Conservation (phyloP, 2,329 filamentous ascomycete species). For the Alternaria triticina region DNA sequence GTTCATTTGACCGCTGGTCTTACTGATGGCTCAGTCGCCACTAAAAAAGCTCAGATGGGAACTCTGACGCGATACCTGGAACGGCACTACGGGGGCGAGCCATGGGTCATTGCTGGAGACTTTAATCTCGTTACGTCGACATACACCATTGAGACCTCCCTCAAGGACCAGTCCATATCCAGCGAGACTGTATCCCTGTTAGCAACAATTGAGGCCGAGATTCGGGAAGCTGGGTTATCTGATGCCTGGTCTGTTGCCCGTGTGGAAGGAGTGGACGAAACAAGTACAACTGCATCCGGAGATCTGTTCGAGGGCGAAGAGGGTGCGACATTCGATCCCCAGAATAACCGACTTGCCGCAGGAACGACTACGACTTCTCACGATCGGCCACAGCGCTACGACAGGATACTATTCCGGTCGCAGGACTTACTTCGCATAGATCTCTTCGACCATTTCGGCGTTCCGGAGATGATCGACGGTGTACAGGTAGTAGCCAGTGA, state of each 20-base stretch:
- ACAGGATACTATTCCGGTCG: constrained; percentile 64
- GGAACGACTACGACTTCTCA: constrained; percentile 62
- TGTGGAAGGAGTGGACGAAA: constrained; percentile 52
- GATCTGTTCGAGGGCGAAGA: constrained; percentile 64
- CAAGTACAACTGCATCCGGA: constrained; percentile 27
- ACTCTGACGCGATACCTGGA: constrained; percentile 57
- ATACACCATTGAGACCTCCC: constrained; percentile 61
- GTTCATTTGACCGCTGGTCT: constrained; percentile 69
- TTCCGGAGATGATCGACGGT: constrained; percentile 38
- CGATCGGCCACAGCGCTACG: constrained; percentile 68
- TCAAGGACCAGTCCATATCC: constrained; percentile 62
- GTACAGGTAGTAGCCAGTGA: constrained; percentile 42
- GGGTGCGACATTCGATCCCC: constrained; percentile 70
- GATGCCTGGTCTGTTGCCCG: constrained; percentile 61
- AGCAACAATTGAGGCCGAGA: constrained; percentile 54
- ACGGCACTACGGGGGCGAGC: constrained; percentile 49
- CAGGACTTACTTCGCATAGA: constrained; percentile 49
- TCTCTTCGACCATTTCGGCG: constrained; percentile 66
- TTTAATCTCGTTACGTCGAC: constrained; percentile 69
- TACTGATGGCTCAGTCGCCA: constrained; percentile 62
- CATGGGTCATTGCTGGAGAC: constrained; percentile 67
- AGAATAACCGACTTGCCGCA: constrained; percentile 62
- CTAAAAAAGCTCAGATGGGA: constrained; percentile 64
- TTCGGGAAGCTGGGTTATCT: constrained; percentile 56
- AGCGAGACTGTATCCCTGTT: constrained; percentile 54